These are phyloP conservation scores for Penicillium alfredii DNA, from an alignment of 495 filamentous ascomycete genomes.

Conservation along the genomic window DNA sequence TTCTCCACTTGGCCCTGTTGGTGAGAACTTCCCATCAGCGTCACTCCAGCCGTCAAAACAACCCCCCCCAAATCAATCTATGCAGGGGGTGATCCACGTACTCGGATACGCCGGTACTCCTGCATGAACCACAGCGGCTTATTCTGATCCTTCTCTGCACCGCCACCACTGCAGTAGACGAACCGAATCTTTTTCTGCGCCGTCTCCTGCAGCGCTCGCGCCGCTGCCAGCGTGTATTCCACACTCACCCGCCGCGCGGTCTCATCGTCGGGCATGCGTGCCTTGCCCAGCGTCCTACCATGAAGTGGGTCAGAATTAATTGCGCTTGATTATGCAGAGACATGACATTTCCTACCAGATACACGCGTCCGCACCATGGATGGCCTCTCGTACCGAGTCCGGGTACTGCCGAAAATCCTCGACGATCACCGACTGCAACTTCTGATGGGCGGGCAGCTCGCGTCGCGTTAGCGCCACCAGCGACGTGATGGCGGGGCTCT, in stretches of 20 bases:
- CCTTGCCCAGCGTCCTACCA: slow-evolving; percentile 10
- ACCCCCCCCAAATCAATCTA: not conserved
- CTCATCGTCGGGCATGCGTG: slow-evolving; percentile 11
- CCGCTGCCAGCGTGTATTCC: slow-evolving; percentile 40
- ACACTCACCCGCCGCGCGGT: slow-evolving; percentile 29
- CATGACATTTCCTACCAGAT: slow-evolving; percentile 48
- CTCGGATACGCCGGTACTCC: slow-evolving; percentile 41
- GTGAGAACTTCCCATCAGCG: not conserved
- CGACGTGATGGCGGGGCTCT: slow-evolving; percentile 39
- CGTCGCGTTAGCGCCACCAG: slow-evolving; percentile 44
- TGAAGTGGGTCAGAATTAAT: no score
- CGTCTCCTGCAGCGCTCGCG: slow-evolving; percentile 30
- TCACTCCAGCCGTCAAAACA: not conserved
- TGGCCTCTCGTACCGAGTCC: slow-evolving; percentile 26
- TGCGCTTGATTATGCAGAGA: no score
- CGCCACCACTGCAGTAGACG: slow-evolving; percentile 44
- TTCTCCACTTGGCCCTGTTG: slow-evolving; percentile 38
- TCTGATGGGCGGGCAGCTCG: slow-evolving; percentile 28
- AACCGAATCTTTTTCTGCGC: slow-evolving; percentile 40
- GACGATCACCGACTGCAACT: slow-evolving; percentile 39
- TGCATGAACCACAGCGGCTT: slow-evolving; percentile 38
- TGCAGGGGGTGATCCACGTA: slow-evolving; percentile 13
- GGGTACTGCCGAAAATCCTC: slow-evolving; percentile 43
- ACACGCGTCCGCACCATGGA: slow-evolving; percentile 47
- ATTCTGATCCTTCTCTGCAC: slow-evolving; percentile 41